Base-by-base conservation (phyloP, 768 basidiomycete species). In the Tylopilus rubrobrunneus region DNA sequence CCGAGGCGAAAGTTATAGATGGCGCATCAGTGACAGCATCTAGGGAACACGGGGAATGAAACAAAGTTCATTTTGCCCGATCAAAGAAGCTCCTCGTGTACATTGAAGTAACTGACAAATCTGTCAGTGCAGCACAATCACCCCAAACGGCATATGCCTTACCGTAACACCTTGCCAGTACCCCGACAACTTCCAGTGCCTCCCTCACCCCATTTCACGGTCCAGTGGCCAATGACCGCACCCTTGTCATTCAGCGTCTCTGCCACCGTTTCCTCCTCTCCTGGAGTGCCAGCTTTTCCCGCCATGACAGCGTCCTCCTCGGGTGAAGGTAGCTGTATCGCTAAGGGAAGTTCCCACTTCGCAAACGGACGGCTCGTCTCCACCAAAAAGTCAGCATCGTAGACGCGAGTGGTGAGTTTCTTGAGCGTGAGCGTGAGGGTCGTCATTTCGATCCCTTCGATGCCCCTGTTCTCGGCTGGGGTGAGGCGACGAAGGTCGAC, bases 191-290 rank as follows among this genome's bases (percentile, higher is more conserved):
- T 75, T 19, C 88, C 87, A 48, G 75, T 74, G 2, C 86, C 86
- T 36, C 80, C 73, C 57, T 84, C 78, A 15, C 75, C 82, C 89
- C 90, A 92, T 46, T 73, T 77, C 2, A 92, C 89, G 11, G 89
- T 72, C 91, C 90, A 92, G 47, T 87, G 73, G 23, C 91, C 91
- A 9, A 87, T 48, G 14, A 89, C 70, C 15, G 76, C 74, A 0
- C 86, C 87, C 12, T 76, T 72, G 37, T 73, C 67, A 58, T 86
- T 79, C 41, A 76, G 59, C 3, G 87, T 91, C 69, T 92, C 90
- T 14, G 92, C 91, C 1, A 92, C 78, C 1, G 90, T 90, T 70
- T 92, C 89, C 60, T 89, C 84, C 53, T 71, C 62, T 4, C 83
- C 84, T 1, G 77, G 72, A 17, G 55, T 53, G 2, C 71, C 71